Conservation (phyloP, 2,329 filamentous ascomycete species). For the Penicillium decumbens region DNA sequence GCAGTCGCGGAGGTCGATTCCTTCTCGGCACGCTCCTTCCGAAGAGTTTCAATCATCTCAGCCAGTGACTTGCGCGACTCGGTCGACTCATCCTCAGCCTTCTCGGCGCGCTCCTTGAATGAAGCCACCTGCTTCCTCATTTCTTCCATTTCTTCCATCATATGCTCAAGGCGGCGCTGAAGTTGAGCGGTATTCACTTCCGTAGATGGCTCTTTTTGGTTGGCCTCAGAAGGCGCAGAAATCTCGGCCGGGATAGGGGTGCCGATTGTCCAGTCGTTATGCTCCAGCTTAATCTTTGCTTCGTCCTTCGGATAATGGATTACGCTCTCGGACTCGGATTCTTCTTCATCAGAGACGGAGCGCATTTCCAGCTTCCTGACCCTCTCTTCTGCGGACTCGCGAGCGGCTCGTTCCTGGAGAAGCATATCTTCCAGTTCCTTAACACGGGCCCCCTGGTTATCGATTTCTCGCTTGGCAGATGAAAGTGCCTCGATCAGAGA, state of each 20-base stretch:
- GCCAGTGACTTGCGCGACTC: conserved; percentile 68
- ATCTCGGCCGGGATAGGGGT: conserved; percentile 4
- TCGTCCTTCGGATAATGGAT: conserved; percentile 39
- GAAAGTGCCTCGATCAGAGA: conserved; percentile 80
- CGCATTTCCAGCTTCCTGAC: conserved; percentile 66
- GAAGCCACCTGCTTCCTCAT: conserved; percentile 74
- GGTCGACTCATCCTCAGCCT: conserved; percentile 71
- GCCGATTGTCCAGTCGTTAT: conserved; percentile 6
- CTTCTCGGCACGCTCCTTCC: conserved; percentile 59
- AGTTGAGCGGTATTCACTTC: conserved; percentile 46
- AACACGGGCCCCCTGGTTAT: conserved; percentile 73
- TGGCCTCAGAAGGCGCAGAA: conserved; percentile 8
- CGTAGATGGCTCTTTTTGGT: conserved; percentile 30
- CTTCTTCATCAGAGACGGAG: conserved; percentile 40
- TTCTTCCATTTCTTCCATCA: conserved; percentile 74
- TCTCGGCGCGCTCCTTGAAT: conserved; percentile 72
- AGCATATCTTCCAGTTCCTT: conserved; percentile 76
- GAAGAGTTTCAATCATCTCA: conserved; percentile 81
- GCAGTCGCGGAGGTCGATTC: conserved; percentile 38
- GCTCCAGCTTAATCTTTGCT: conserved; percentile 10
- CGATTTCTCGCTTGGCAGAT: conserved; percentile 78
- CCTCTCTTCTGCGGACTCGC: conserved; percentile 78
- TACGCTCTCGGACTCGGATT: conserved; percentile 45
- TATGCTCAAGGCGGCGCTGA: conserved; percentile 68
- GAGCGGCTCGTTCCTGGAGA: conserved; percentile 71